phyloP scores from a whole-genome alignment of 2,329 filamentous ascomycete genomes.

The Sporothrix pseudoabietina region DNA sequence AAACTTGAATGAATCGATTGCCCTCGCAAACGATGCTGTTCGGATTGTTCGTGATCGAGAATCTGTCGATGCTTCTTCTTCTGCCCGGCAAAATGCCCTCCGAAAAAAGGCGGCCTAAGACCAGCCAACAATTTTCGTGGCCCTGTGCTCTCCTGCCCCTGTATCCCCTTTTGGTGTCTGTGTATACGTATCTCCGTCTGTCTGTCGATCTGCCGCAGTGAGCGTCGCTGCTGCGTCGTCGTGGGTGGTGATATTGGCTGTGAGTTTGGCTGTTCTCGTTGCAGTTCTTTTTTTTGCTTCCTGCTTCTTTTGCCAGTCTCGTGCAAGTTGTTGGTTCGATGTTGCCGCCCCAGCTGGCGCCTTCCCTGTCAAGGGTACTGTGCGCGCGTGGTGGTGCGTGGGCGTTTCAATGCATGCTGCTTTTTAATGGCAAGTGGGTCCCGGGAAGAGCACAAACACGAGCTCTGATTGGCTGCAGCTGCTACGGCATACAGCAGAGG shows the following conservation, averaged over 20 bases:
- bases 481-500: background rate
- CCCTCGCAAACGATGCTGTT: background rate
- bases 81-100: conserved; percentile 5
- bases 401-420: conserved; percentile 30
- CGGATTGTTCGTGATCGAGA: background rate
- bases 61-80: background rate
- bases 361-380: background rate
- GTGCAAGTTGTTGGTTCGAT: conserved; percentile 18
- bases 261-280: background rate
- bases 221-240: background rate
- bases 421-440: conserved; percentile 29
- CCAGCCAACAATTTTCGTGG: background rate
- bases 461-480: conserved; percentile 28
- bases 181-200: background rate
- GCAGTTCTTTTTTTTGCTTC: background rate
- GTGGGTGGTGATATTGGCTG: background rate
- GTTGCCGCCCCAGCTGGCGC: conserved; percentile 16
- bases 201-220: background rate
- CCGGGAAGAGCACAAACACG: background rate
- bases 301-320: background rate
- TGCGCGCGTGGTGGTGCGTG: background rate
- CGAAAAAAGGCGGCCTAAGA: background rate
- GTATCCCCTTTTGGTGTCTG: background rate
- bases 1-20: background rate
- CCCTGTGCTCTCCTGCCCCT: too few relatives aligned